Base-by-base conservation (phyloP, 352 stramenopile species). In the Phytophthora sp. region DNA sequence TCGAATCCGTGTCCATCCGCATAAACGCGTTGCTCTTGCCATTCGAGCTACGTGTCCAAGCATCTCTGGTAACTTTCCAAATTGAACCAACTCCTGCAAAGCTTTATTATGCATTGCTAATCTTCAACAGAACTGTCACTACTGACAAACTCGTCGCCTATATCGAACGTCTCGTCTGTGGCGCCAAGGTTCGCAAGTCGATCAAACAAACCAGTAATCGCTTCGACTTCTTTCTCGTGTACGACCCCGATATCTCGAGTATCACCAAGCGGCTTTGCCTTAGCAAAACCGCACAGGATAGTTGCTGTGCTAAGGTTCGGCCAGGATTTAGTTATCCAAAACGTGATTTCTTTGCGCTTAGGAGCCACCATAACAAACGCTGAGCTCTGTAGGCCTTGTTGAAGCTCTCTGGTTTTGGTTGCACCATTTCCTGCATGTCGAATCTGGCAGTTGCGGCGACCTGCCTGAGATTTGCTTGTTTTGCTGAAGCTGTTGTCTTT, bases 251-350 rank as follows among this genome's bases (percentile, higher is more conserved):
- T 1, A 15, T 15, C 30, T 11, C 21, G 21, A 18, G 13, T 30
- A 30, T 55, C 47, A 9, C 27, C 47, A 12, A 56, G 30, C 2
- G 33, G 47, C 15, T n/a, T n/a, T n/a, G n/a, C n/a, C n/a, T 57
- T 45, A 3, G 31, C 49, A 47, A 57, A 57, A 9, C 35, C 50
- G 27, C 35, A 47, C 7, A 47, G 0, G 6, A 47, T 57, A 29
- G 35, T 57, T 6, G 16, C 15, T 2, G 15, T 23, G 24, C 33
- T 47, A 2, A 57, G 50, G 0, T 47, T 13, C n/a, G 4, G 21
- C 50, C 50, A 57, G 1, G 21, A 46, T 24, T 45, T 9, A 3
- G 24, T 13, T 18, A 38, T n/a, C 5, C 45, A 53, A 1, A 49
- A n/a, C n/a, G n/a, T n/a, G n/a, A n/a, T n/a, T n/a, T n/a, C n/a